A percentile compares a stretch with the other conserved stretches of the same genome.
These are phyloP conservation scores for Cyathus striatus DNA, from an alignment of 768 basidiomycete species.

Conservation along the genomic window DNA sequence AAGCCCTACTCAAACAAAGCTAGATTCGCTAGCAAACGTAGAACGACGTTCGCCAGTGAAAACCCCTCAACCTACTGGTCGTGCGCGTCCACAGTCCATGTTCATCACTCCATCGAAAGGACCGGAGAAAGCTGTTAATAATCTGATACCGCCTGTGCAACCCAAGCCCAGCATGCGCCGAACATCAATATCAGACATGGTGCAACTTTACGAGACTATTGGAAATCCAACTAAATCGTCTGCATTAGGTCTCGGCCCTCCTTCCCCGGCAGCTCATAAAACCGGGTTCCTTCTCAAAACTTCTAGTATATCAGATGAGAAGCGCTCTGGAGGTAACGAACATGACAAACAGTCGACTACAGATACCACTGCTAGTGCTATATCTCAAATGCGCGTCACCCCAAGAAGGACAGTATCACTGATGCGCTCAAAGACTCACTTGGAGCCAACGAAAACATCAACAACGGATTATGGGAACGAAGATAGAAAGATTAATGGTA, in stretches of 20 bases:
- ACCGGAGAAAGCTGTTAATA: slow-evolving; percentile 31
- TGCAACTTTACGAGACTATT: slow-evolving; percentile 75
- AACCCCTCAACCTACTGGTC: slow-evolving; percentile 18
- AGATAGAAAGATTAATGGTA: neutral
- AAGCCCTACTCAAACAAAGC: neutral
- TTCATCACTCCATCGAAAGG: slow-evolving; percentile 61
- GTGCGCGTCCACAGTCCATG: slow-evolving; percentile 79
- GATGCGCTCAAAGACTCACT: neutral
- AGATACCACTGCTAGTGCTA: neutral
- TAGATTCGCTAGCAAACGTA: too few species aligned
- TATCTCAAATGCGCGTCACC: neutral
- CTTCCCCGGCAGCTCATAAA: slow-evolving; percentile 19
- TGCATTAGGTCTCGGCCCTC: slow-evolving; percentile 17
- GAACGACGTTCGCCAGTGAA: neutral
- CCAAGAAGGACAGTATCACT: too few species aligned
- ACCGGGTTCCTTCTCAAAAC: neutral
- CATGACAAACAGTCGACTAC: neutral
- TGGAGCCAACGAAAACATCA: neutral
- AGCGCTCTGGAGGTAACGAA: neutral
- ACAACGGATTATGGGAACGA: neutral
- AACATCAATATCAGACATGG: slow-evolving; percentile 84
- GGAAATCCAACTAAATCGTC: slow-evolving; percentile 29
- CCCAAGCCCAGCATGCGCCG: slow-evolving; percentile 41
- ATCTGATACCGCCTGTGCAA: slow-evolving; percentile 44
- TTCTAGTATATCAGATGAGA: neutral